phyloP scores from a whole-genome alignment of 306 rosid species.

The Aeschynomene evenia region DNA sequence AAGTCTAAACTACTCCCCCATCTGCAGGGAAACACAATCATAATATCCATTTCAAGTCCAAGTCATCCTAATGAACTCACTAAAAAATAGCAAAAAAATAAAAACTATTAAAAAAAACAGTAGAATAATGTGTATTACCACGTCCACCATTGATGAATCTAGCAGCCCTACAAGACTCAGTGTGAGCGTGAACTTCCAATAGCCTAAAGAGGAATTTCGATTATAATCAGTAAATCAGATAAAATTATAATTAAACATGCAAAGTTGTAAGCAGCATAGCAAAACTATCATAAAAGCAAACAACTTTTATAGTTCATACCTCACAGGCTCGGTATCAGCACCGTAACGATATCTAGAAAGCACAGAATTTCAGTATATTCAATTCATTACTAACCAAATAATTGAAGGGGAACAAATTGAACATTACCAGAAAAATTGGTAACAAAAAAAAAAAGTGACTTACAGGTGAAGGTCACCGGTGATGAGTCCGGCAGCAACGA shows the following conservation, averaged over 20 bases:
- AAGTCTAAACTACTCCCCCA: too few relatives aligned
- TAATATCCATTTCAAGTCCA: slow-evolving; percentile 13
- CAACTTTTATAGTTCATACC: slow-evolving; percentile 43
- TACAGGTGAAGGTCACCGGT: slow-evolving; percentile 69
- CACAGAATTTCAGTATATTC: neutral
- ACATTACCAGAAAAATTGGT: neutral
- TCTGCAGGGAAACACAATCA: slow-evolving; percentile 32
- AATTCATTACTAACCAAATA: neutral
- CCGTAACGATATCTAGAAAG: slow-evolving; percentile 57
- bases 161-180: slow-evolving; percentile 78
- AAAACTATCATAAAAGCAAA: neutral
- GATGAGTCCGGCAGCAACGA: slow-evolving; percentile 64
- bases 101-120: neutral
- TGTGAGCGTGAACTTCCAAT: slow-evolving; percentile 76
- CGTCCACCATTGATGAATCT: slow-evolving; percentile 75
- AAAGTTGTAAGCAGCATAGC: neutral
- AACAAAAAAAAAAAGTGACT: neutral
- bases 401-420: neutral
- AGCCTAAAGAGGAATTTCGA: slow-evolving; percentile 38
- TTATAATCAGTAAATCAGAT: neutral
- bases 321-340: slow-evolving; percentile 52
- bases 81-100: neutral
- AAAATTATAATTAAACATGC: neutral
- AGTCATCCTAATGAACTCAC: slow-evolving; percentile 2
- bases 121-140: slow-evolving; percentile 42